phyloP scores from a whole-genome alignment of 345 rosid species.

The Garcia nutans region DNA sequence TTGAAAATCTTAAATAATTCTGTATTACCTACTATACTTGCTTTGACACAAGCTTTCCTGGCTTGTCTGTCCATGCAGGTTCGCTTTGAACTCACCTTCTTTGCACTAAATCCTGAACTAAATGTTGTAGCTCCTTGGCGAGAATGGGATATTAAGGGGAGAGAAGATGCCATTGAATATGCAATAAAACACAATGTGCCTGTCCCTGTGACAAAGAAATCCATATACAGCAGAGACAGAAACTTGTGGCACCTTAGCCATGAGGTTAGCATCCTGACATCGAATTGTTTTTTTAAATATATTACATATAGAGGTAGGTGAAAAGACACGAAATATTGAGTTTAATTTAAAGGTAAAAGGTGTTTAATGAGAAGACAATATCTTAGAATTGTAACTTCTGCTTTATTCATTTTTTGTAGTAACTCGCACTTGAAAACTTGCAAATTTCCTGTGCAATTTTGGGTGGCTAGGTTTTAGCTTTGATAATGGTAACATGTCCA shows the following conservation, averaged over 20 bases:
- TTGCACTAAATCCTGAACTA: slow-evolving; percentile 84
- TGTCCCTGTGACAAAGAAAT: slow-evolving; percentile 91
- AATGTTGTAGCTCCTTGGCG: slow-evolving; percentile 98
- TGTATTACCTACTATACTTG: slow-evolving; percentile 1
- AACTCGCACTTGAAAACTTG: background rate
- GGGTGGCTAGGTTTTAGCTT: background rate
- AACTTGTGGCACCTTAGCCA: slow-evolving; percentile 97
- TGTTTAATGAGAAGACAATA: background rate
- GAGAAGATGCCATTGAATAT: slow-evolving; percentile 96
- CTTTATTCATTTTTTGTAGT: background rate
- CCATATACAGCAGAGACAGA: slow-evolving; percentile 93
- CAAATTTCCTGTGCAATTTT: background rate
- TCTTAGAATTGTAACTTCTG: background rate
- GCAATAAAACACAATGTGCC: slow-evolving; percentile 93
- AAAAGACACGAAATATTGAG: background rate
- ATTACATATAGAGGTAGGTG: background rate
- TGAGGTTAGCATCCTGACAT: slow-evolving; percentile 49
- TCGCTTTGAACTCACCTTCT: slow-evolving; percentile 95
- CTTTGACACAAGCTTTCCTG: slow-evolving; percentile 13
- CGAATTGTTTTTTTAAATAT: background rate
- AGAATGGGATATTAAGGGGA: slow-evolving; percentile 91
- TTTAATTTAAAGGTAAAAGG: background rate
- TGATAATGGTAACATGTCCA: background rate
- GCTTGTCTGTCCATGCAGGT: slow-evolving; percentile 44
- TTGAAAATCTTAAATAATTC: slow-evolving; percentile 4